A percentile compares a stretch with the other conserved stretches of the same genome.
Evolutionary conservation across 2,329 filamentous ascomycete species (phyloP).

Genomic region (Byssothecium circinans): DNA sequence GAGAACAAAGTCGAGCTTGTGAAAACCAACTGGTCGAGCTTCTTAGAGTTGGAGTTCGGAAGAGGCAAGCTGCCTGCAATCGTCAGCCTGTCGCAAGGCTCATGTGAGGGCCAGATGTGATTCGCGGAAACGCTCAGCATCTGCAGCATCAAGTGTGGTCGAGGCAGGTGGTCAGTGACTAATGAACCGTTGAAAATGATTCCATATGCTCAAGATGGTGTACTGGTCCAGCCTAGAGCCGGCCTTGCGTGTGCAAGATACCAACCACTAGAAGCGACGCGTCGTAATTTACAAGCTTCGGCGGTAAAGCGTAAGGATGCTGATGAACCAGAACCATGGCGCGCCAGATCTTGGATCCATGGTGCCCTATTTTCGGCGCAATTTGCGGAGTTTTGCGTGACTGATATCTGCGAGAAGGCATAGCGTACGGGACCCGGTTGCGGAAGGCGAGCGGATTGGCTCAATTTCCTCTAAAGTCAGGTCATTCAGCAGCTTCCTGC

Average conservation of each 20-base stretch:
- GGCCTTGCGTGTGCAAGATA: neutral
- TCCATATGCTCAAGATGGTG: conserved; percentile 6
- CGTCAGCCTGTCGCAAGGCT: neutral
- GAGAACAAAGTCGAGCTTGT: neutral
- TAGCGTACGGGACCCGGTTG: conserved; percentile 16
- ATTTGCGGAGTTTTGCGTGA: conserved; percentile 28
- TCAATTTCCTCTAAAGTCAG: neutral
- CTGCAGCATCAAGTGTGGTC: neutral
- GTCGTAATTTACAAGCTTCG: neutral
- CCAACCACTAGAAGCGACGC: conserved; percentile 2
- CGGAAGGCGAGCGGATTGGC: conserved; percentile 16
- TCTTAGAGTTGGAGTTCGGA: neutral
- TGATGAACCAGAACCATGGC: neutral
- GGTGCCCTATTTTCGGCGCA: conserved; percentile 1
- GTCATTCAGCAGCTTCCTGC: conserved; percentile 3
- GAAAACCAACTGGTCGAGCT: neutral
- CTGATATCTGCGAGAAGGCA: no score
- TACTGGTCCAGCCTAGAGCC: conserved; percentile 7
- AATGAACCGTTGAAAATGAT: conserved; percentile 1
- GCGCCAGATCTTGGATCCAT: neutral
- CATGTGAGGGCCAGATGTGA: neutral
- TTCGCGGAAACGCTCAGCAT: conserved; percentile 13
- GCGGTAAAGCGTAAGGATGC: neutral
- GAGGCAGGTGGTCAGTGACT: neutral
- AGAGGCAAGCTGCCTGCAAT: neutral